phyloP scores from a whole-genome alignment of 2,329 filamentous ascomycete species.

The Alternaria novae-zelandiae region DNA sequence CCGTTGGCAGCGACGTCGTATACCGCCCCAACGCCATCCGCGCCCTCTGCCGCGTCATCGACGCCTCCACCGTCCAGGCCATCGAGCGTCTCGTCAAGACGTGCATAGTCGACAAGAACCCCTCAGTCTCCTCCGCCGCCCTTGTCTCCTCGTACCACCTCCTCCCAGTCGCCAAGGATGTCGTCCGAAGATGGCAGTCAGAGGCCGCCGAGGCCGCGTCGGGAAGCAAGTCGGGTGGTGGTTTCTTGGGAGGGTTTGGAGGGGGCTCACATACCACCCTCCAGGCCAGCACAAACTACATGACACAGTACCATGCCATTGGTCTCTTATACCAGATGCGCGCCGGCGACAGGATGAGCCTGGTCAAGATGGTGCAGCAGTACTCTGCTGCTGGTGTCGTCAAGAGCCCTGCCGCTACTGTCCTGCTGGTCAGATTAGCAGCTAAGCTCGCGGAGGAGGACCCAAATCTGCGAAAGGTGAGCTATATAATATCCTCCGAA shows the following conservation, averaged over 20 bases:
- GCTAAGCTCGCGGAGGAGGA: constrained; percentile 96
- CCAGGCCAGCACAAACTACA: constrained; percentile 79
- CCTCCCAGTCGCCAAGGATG: constrained; percentile 91
- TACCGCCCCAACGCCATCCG: constrained; percentile 93
- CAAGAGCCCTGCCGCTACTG: constrained; percentile 90
- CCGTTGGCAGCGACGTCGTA: constrained; percentile 84
- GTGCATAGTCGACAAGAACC: constrained; percentile 98
- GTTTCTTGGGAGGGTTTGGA: constrained; percentile 92
- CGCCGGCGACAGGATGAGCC: constrained; percentile 93
- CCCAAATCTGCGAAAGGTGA: constrained; percentile 73
- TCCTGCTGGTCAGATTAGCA: constrained; percentile 90
- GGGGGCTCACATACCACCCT: constrained; percentile 77
- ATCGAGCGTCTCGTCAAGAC: constrained; percentile 99
- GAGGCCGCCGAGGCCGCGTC: constrained; percentile 97
- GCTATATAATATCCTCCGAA: too few species aligned
- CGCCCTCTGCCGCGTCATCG: constrained; percentile 91
- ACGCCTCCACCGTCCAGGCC: constrained; percentile 94
- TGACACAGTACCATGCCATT: constrained; percentile 98
- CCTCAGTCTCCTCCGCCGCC: constrained; percentile 93
- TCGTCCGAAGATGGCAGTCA: constrained; percentile 96
- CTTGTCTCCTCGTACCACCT: constrained; percentile 98
- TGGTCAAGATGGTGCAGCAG: constrained; percentile 99
- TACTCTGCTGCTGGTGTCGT: constrained; percentile 90
- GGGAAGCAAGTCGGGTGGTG: constrained; percentile 83
- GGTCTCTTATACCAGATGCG: constrained; percentile 98